Percentiles rank a stretch among this genome's conserved stretches.
Evolutionary conservation across 2,329 filamentous ascomycete genomes (phyloP).

Genomic region (Emmonsia crescens): DNA sequence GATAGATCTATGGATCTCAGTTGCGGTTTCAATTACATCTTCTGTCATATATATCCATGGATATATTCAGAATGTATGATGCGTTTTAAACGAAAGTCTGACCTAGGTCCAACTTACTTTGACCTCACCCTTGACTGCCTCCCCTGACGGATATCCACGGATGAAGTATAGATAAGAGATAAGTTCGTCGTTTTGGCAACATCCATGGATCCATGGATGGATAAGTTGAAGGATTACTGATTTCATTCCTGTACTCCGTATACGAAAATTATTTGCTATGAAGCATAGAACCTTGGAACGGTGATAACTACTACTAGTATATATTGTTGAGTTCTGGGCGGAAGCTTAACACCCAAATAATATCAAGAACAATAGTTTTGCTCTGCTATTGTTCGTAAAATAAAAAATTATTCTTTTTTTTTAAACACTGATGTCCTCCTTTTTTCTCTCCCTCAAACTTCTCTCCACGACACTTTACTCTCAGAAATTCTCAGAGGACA

Average conservation of each 20-base stretch:
- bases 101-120: no score
- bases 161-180: neutral
- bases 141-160: neutral
- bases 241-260: no score
- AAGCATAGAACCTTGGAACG: neutral
- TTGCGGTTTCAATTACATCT: no score
- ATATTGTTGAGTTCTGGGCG: neutral
- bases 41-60: no score
- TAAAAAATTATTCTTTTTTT: neutral
- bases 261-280: no score
- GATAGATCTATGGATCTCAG: no score
- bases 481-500: neutral
- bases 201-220: no score
- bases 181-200: no score
- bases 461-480: neutral
- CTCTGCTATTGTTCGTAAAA: neutral
- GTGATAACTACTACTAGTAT: no score
- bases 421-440: neutral
- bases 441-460: neutral
- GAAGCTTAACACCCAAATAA: neutral
- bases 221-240: neutral
- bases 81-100: no score
- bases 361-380: neutral
- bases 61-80: no score
- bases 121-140: no score